Percentiles rank a stretch among this genome's conserved stretches.
phyloP scores from a whole-genome alignment of 495 filamentous ascomycete species.

The Staphylotrichum tortipilum region DNA sequence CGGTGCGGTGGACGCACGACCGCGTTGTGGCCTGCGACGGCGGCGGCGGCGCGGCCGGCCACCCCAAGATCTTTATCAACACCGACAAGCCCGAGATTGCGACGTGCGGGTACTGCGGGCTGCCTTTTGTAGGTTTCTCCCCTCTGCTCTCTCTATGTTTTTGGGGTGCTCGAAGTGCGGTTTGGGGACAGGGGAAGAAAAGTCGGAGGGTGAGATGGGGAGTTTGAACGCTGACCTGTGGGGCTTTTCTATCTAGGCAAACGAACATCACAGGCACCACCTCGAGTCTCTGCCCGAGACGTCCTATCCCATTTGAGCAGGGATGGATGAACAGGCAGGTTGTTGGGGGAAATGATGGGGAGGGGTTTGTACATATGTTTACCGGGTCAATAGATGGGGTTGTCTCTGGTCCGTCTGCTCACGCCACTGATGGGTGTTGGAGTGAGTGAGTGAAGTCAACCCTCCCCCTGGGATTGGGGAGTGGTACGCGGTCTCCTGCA shows the following conservation, averaged over 20 bases:
- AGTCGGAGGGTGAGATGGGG: too few species aligned
- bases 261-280: slow-evolving; percentile 74
- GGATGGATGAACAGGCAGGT: not conserved
- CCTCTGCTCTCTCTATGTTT: not conserved
- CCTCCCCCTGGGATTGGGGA: too few species aligned
- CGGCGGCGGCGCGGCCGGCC: slow-evolving; percentile 83
- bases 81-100: slow-evolving; percentile 92
- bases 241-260: too few species aligned
- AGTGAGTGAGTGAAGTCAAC: too few species aligned
- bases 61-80: slow-evolving; percentile 94
- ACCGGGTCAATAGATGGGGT: slow-evolving; percentile 1
- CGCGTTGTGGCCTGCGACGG: slow-evolving; percentile 81
- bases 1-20: slow-evolving; percentile 82
- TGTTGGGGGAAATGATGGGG: not conserved
- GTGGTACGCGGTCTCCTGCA: too few species aligned
- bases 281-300: slow-evolving; percentile 71
- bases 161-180: too few species aligned
- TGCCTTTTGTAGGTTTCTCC: slow-evolving; percentile 70
- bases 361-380: slow-evolving; percentile 18
- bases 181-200: too few species aligned
- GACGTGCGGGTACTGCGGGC: slow-evolving; percentile 86
- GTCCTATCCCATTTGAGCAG: slow-evolving; percentile 58
- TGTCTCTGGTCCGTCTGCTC: not conserved
- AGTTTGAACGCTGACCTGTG: too few species aligned
- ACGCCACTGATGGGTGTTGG: not conserved